These are phyloP conservation scores for Xylaria venustula DNA, from an alignment of 495 filamentous ascomycete genomes.

Conservation along the genomic window DNA sequence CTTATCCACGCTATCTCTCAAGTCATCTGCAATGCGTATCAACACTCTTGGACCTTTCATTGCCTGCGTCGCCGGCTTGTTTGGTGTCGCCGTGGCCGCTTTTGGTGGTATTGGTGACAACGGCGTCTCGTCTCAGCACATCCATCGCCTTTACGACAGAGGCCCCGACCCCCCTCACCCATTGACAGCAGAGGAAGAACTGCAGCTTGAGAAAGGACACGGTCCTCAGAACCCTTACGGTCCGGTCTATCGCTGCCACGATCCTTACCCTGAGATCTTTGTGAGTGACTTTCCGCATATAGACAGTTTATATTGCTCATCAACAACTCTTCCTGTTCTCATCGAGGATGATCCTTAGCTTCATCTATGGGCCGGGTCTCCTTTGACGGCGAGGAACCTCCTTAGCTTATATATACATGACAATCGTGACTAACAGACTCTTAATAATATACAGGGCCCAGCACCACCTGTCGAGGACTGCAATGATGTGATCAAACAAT, in stretches of 20 bases:
- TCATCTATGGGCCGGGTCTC: too few relatives aligned
- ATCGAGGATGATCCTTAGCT: too few relatives aligned
- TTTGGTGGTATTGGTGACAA: neutral
- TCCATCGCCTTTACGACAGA: neutral
- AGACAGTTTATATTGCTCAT: neutral
- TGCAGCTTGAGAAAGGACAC: neutral
- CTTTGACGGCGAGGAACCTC: too few relatives aligned
- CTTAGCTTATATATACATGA: too few relatives aligned
- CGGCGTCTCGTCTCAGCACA: neutral
- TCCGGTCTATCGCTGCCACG: conserved; percentile 25
- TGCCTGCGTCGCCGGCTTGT: neutral
- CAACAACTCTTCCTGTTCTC: too few relatives aligned
- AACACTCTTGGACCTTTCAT: neutral
- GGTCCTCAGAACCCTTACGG: neutral
- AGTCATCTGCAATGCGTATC: conserved; percentile 1
- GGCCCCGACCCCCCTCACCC: neutral
- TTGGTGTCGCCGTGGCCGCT: neutral
- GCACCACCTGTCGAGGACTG: conserved; percentile 28
- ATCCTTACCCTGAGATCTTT: conserved; percentile 15
- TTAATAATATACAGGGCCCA: conserved; percentile 15
- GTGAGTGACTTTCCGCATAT: conserved; percentile 12
- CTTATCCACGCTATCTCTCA: too few relatives aligned
- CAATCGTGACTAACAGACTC: too few relatives aligned
- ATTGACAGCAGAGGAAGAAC: neutral
- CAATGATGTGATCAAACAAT: conserved; percentile 20